Base-by-base conservation (phyloP, 1,284 basidiomycete species). In the Pascua guehoae region DNA sequence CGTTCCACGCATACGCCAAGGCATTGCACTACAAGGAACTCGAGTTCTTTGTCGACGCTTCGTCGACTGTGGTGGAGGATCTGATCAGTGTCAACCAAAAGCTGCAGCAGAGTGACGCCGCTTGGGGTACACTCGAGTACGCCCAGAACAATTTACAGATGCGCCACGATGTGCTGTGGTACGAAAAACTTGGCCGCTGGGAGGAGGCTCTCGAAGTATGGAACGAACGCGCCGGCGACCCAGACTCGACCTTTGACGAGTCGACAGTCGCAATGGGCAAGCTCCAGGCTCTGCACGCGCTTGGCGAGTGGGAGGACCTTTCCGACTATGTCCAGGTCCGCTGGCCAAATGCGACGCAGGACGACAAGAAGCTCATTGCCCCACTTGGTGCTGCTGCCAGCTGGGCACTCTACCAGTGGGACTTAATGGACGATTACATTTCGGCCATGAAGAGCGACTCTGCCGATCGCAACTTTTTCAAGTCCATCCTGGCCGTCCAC, bases 11-110 rank as follows among this genome's bases (percentile, higher is more conserved):
- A 1, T 97, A 95, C 68, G 96, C 96, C 12, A 98, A 98, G 74
- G 95, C 96, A 0, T 81, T 99, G 43, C 96, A 99, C 76, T 98
- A 98, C 82, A 98, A 98, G 76, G 96, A 99, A 70, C 83, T 96
- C 45, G 96, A 98, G 76, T 98, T 91, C 78, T 94, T 98, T 71
- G 86, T 88, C 2, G 94, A 96, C 67, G 83, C 86, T 8, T 75
- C 73, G 2, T 71, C 77, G 2, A 75, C 80, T 45, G 92, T 96
- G 46, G 90, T 98, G 62, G 95, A 98, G 70, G 88, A 91, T 18
- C 83, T 99, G 14, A 97, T 99, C 70, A 88, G 91, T 53, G 95
- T 99, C 77, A 99, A 98, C 79, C 97, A 94, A 42, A 90, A 91
- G 69, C 82, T 99, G 11, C 95, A 98, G 73, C 96, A 98, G 73